Percentiles rank a stretch among this genome's conserved stretches.
Conservation (phyloP, 192 early-diverging fungal species). For the Gamsiella multidivaricata region DNA sequence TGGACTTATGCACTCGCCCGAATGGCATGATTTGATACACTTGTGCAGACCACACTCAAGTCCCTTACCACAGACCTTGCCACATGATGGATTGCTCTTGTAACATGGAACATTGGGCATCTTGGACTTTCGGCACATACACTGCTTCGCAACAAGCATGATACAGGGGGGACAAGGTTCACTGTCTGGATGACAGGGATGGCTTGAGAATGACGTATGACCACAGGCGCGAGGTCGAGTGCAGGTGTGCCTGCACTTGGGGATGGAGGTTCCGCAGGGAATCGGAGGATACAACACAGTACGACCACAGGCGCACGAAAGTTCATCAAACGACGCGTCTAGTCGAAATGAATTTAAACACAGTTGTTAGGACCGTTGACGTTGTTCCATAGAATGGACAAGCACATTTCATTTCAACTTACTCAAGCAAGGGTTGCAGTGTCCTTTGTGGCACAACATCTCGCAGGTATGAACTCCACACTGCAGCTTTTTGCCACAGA, state of each 20-base stretch:
- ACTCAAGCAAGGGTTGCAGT: slow-evolving; percentile 79
- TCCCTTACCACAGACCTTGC: slow-evolving; percentile 67
- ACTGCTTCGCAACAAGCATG: slow-evolving; percentile 76
- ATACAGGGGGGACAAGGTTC: slow-evolving; percentile 93
- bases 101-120: slow-evolving; percentile 89
- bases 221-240: slow-evolving; percentile 78
- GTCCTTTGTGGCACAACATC: slow-evolving; percentile 80
- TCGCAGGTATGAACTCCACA: slow-evolving; percentile 88
- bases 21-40: slow-evolving; percentile 88
- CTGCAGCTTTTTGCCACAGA: slow-evolving; percentile 78
- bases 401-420: slow-evolving; percentile 15
- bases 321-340: slow-evolving; percentile 83
- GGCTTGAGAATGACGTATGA: slow-evolving; percentile 74
- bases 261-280: slow-evolving; percentile 82
- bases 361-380: background rate
- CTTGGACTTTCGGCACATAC: slow-evolving; percentile 82
- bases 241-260: slow-evolving; percentile 81
- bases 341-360: slow-evolving; percentile 21
- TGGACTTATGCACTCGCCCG: slow-evolving; percentile 74
- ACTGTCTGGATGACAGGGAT: slow-evolving; percentile 89
- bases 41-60: slow-evolving; percentile 77
- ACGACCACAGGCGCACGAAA: slow-evolving; percentile 87
- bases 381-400: background rate
- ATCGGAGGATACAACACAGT: slow-evolving; percentile 87
- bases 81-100: slow-evolving; percentile 78